Evolutionary conservation across 2,329 filamentous ascomycete species (phyloP).

Genomic region (Stemphylium vesicarium): DNA sequence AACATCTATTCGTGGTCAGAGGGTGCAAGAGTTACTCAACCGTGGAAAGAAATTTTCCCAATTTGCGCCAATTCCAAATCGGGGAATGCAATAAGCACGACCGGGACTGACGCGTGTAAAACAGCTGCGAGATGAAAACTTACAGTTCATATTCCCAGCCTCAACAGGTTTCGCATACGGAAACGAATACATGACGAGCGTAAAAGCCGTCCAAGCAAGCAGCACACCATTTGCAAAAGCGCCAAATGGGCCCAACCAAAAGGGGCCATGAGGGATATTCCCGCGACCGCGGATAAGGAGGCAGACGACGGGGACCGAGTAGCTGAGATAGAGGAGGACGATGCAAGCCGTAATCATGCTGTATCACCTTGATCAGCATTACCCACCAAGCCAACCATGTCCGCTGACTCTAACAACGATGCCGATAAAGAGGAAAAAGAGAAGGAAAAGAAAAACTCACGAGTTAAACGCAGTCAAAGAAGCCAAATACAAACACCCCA

Average conservation of each 20-base stretch:
- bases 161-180: constrained; percentile 40
- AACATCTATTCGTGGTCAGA: too few species aligned
- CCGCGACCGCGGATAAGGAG: constrained; percentile 55
- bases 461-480: constrained; percentile 51
- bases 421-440: not conserved
- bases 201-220: constrained; percentile 57
- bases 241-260: constrained; percentile 56
- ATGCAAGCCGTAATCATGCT: constrained; percentile 54
- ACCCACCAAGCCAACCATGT: too few species aligned
- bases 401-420: too few species aligned
- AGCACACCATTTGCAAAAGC: constrained; percentile 53
- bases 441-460: constrained; percentile 24
- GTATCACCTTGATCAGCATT: not conserved
- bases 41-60: too few species aligned
- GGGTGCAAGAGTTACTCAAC: too few species aligned
- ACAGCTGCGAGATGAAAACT: too few species aligned
- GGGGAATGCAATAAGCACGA: too few species aligned
- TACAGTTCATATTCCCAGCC: constrained; percentile 43
- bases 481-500: constrained; percentile 57
- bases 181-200: constrained; percentile 56
- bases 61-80: too few species aligned
- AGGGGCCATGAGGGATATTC: constrained; percentile 53
- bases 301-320: constrained; percentile 53
- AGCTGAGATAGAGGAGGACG: constrained; percentile 49
- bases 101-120: too few species aligned